These are phyloP conservation scores for Tetrapyrgos nigripes DNA, from an alignment of 1,284 basidiomycete species.

Conservation along the genomic window DNA sequence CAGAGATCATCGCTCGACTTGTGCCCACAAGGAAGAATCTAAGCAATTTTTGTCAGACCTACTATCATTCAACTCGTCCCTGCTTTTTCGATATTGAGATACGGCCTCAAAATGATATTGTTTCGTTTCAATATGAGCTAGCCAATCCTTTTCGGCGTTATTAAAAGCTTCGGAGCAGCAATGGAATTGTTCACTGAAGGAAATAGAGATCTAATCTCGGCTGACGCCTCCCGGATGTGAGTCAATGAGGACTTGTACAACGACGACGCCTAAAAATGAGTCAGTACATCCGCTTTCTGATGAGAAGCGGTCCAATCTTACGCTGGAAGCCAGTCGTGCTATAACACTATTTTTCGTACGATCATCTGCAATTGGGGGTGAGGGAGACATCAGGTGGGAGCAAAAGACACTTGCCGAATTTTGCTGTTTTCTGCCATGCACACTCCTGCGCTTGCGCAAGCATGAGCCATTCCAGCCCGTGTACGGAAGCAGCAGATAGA, in stretches of 20 bases:
- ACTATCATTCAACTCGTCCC: constrained; percentile 89
- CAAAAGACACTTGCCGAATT: constrained; percentile 62
- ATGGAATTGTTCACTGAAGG: constrained; percentile 52
- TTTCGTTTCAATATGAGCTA: constrained; percentile 86
- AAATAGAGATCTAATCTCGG: constrained; percentile 53
- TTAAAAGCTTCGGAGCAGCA: constrained; percentile 3
- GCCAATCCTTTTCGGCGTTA: constrained; percentile 67
- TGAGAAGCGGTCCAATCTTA: constrained; percentile 26
- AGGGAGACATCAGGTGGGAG: not conserved
- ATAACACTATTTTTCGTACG: constrained; percentile 86
- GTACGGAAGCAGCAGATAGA: constrained; percentile 68
- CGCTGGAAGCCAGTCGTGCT: constrained; percentile 85
- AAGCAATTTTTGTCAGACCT: constrained; percentile 46
- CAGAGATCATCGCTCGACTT: constrained; percentile 11
- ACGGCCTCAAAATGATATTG: constrained; percentile 89
- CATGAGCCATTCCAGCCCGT: constrained; percentile 78
- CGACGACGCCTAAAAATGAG: constrained; percentile 58
- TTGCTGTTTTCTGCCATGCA: constrained; percentile 89
- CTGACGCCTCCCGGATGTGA: constrained; percentile 56
- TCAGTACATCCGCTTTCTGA: not conserved
- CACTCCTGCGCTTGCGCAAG: constrained; percentile 97
- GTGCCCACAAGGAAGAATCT: constrained; percentile 19
- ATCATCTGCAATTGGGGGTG: constrained; percentile 47
- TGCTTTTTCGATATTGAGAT: constrained; percentile 88
- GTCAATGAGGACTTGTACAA: constrained; percentile 68